Evolutionary conservation across 2,329 filamentous ascomycete species (phyloP).

Genomic region (Alternaria ventricosa): DNA sequence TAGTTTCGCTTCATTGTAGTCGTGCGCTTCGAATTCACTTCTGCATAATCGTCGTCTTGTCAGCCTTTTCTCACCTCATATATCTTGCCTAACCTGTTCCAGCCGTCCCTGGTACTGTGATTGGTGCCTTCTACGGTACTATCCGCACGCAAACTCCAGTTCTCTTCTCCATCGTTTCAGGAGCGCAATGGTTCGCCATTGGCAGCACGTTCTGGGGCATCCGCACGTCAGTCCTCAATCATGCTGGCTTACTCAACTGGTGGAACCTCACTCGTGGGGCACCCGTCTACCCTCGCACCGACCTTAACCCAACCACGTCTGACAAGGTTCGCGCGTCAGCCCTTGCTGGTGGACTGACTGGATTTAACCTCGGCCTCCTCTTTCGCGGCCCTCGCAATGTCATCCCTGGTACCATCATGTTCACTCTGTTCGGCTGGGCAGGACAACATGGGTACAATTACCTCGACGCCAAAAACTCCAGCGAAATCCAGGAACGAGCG

Average conservation of each 20-base stretch:
- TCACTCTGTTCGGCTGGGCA: conserved; percentile 62
- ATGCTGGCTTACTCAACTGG: conserved; percentile 39
- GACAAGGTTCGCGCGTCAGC: conserved; percentile 73
- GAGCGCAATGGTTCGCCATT: conserved; percentile 81
- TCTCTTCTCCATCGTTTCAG: conserved; percentile 74
- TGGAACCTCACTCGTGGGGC: conserved; percentile 36
- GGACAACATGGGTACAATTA: conserved; percentile 65
- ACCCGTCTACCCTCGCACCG: conserved; percentile 26
- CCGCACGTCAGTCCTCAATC: conserved; percentile 49
- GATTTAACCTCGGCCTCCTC: conserved; percentile 60
- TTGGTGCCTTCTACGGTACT: conserved; percentile 55
- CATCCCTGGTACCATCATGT: conserved; percentile 66
- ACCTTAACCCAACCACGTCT: conserved; percentile 58
- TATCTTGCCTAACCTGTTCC: conserved; percentile 17
- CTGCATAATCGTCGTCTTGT: background rate
- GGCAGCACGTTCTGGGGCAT: conserved; percentile 78
- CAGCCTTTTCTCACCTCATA: background rate
- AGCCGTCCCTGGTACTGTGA: conserved; percentile 70
- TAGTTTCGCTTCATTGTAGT: background rate
- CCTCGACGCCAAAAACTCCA: conserved; percentile 56
- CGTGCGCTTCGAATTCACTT: background rate
- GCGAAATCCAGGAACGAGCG: conserved; percentile 37
- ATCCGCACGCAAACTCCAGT: conserved; percentile 70
- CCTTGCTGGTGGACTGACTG: conserved; percentile 73
- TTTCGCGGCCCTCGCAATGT: conserved; percentile 53